phyloP scores from a whole-genome alignment of 176 grass and related monocot species.

The Calamus simplicifolius region DNA sequence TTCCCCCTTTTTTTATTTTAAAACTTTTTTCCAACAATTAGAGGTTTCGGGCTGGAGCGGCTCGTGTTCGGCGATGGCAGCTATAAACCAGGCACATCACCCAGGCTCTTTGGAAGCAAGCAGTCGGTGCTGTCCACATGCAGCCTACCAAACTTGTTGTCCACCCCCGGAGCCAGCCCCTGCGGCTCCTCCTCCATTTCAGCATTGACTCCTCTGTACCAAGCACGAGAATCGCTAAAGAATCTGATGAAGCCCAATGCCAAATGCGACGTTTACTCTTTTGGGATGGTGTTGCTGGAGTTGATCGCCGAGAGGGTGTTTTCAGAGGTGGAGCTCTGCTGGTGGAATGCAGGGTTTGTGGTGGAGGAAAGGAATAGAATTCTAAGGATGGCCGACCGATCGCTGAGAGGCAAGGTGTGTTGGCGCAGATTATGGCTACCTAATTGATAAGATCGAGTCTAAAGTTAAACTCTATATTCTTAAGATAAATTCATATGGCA shows the following conservation, averaged over 20 bases:
- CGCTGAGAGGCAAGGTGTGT: slow-evolving; percentile 46
- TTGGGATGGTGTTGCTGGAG: slow-evolving; percentile 69
- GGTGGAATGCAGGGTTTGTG: slow-evolving; percentile 27
- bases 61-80: slow-evolving; percentile 20
- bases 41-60: slow-evolving; percentile 64
- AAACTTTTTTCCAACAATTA: too few relatives aligned
- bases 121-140: slow-evolving; percentile 24
- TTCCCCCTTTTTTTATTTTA: too few relatives aligned
- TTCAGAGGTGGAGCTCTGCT: slow-evolving; percentile 57
- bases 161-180: slow-evolving; percentile 33
- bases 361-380: slow-evolving; percentile 23
- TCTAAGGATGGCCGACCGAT: slow-evolving; percentile 36
- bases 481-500: too few relatives aligned
- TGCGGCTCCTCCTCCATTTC: slow-evolving; percentile 3
- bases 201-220: slow-evolving; percentile 33
- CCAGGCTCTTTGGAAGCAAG: slow-evolving; percentile 47
- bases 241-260: slow-evolving; percentile 36
- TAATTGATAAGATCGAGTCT: too few relatives aligned
- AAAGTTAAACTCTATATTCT: too few relatives aligned
- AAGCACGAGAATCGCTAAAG: slow-evolving; percentile 44
- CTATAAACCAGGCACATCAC: slow-evolving; percentile 2
- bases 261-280: slow-evolving; percentile 79
- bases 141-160: slow-evolving; percentile 46
- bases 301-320: slow-evolving; percentile 64
- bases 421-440: too few relatives aligned